phyloP scores from a whole-genome alignment of 345 rosid genomes.

The Pistacia integerrima region DNA sequence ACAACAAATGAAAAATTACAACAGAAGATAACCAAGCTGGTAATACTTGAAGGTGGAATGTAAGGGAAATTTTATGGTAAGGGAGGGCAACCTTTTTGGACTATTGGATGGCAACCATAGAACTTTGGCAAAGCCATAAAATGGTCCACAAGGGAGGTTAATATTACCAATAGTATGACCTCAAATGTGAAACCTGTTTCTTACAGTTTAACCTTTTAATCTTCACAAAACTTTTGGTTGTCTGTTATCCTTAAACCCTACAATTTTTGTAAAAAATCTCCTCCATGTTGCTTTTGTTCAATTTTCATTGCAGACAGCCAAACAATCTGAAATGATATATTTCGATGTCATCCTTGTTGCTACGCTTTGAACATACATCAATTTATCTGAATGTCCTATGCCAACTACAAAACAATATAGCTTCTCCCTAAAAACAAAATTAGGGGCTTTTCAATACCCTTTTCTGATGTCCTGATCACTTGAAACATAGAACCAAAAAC shows the following conservation, averaged over 20 bases:
- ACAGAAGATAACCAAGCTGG: background rate
- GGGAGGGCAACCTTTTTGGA: too few relatives aligned
- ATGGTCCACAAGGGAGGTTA: background rate
- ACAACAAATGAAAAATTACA: background rate
- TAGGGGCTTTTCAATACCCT: slow-evolving; percentile 20
- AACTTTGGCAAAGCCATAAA: too few relatives aligned
- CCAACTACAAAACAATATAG: slow-evolving; percentile 24
- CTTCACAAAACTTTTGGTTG: background rate
- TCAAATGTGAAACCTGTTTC: background rate
- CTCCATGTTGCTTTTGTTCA: background rate
- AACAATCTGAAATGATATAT: background rate
- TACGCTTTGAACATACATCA: background rate
- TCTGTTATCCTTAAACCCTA: background rate
- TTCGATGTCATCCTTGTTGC: background rate
- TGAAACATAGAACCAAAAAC: background rate
- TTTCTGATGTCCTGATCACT: slow-evolving; percentile 1
- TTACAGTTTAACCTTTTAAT: background rate
- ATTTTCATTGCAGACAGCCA: background rate
- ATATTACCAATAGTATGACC: too few relatives aligned
- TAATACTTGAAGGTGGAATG: background rate
- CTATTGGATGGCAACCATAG: too few relatives aligned
- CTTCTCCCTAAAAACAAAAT: slow-evolving; percentile 73
- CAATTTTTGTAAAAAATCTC: background rate
- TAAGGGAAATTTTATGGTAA: background rate
- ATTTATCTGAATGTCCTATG: background rate